Conservation (phyloP, 1,284 basidiomycete species). For the Cryptococcus maquisensis region DNA sequence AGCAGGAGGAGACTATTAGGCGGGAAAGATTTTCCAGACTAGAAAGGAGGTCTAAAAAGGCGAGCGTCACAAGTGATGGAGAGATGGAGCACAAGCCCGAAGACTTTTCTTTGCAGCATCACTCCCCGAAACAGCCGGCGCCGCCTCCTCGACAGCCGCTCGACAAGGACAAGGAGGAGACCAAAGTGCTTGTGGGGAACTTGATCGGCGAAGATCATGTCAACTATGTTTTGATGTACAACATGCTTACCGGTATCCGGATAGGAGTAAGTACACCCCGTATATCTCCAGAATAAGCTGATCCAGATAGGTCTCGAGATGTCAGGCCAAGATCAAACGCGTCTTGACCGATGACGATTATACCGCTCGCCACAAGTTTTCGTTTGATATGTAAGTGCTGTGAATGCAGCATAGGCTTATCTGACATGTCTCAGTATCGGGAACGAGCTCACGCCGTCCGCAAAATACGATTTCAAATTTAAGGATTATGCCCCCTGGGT, state of each 20-base stretch:
- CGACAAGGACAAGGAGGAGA: slow-evolving; percentile 31
- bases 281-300: neutral
- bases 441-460: slow-evolving; percentile 94
- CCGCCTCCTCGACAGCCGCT: slow-evolving; percentile 21
- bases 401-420: neutral
- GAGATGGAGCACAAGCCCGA: slow-evolving; percentile 29
- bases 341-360: slow-evolving; percentile 84
- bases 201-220: slow-evolving; percentile 94
- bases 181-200: slow-evolving; percentile 80
- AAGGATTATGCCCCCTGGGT: slow-evolving; percentile 99
- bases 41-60: slow-evolving; percentile 57
- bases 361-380: slow-evolving; percentile 85
- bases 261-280: slow-evolving; percentile 65
- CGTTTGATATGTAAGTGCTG: slow-evolving; percentile 84
- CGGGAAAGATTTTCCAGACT: slow-evolving; percentile 57
- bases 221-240: slow-evolving; percentile 99
- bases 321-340: slow-evolving; percentile 89
- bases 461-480: slow-evolving; percentile 83
- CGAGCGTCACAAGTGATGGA: slow-evolving; percentile 55
- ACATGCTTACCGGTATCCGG: slow-evolving; percentile 98
- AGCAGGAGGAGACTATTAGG: slow-evolving; percentile 71
- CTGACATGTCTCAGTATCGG: slow-evolving; percentile 61
- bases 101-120: slow-evolving; percentile 13
- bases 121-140: slow-evolving; percentile 10
- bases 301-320: slow-evolving; percentile 71